Evolutionary conservation across 2,329 filamentous ascomycete species (phyloP).

Genomic region (Daldinia eschscholtzii): DNA sequence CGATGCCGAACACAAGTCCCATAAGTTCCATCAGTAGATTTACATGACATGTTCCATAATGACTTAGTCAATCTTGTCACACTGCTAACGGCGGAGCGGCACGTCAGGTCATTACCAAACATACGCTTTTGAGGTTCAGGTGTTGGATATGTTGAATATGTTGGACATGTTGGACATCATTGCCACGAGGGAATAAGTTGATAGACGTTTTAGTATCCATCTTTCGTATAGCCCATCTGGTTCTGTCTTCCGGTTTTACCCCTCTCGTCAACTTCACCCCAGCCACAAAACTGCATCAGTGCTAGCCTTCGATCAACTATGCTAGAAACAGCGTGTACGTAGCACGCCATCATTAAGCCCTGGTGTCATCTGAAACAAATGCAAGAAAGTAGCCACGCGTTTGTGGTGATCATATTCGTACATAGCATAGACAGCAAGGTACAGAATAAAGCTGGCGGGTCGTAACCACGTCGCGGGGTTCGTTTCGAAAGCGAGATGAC

Average conservation of each 20-base stretch:
- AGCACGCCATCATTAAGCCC: constrained; percentile 30
- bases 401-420: constrained; percentile 36
- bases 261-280: constrained; percentile 32
- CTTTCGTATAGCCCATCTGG: constrained; percentile 18
- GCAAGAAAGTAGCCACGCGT: constrained; percentile 35
- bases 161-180: constrained; percentile 23
- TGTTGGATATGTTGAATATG: constrained; percentile 30
- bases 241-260: constrained; percentile 29
- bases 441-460: constrained; percentile 19
- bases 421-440: constrained; percentile 2
- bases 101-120: constrained; percentile 32
- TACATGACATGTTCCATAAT: constrained; percentile 23
- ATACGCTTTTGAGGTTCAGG: constrained; percentile 13
- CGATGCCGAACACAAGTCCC: constrained; percentile 31
- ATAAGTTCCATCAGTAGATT: constrained; percentile 13
- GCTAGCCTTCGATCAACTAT: constrained; percentile 19
- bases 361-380: constrained; percentile 37
- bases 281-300: constrained; percentile 13
- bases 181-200: constrained; percentile 31
- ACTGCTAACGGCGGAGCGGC: constrained; percentile 32
- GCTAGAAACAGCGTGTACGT: constrained; percentile 25
- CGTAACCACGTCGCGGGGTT: constrained; percentile 26
- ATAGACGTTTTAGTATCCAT: constrained; percentile 33
- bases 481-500: constrained; percentile 38
- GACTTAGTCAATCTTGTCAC: constrained; percentile 28